Evolutionary conservation across 768 basidiomycete species (phyloP).

Genomic region (Lactarius vividus): DNA sequence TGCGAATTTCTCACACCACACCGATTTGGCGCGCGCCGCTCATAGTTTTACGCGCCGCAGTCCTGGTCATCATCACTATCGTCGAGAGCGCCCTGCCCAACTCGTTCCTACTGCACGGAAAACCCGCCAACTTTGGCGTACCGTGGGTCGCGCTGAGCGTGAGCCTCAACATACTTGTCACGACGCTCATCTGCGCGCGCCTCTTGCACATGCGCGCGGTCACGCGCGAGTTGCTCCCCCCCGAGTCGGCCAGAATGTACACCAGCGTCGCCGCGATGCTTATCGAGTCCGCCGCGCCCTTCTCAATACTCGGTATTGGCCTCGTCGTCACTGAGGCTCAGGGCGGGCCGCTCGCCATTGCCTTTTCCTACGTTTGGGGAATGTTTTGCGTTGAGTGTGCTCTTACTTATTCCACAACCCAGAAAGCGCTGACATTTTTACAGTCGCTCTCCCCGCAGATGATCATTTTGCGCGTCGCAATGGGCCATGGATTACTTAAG

Average conservation of each 20-base stretch:
- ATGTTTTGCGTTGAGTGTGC: conserved; percentile 40
- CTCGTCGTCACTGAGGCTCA: conserved; percentile 41
- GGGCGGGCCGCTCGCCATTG: conserved; percentile 35
- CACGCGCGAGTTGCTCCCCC: conserved; percentile 34
- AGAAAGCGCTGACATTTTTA: neutral
- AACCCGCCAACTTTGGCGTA: conserved; percentile 39
- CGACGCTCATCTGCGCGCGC: conserved; percentile 40
- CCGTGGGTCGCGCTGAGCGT: conserved; percentile 44
- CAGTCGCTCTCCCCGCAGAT: conserved; percentile 38
- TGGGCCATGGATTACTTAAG: conserved; percentile 35
- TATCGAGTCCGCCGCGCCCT: conserved; percentile 43
- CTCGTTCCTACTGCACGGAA: conserved; percentile 42
- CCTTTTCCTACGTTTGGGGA: conserved; percentile 43
- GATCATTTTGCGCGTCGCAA: conserved; percentile 37
- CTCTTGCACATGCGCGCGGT: conserved; percentile 36
- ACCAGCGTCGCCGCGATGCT: conserved; percentile 39
- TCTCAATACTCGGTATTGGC: conserved; percentile 39
- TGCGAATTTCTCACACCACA: conserved; percentile 11
- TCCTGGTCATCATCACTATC: conserved; percentile 42
- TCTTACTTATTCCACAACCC: neutral
- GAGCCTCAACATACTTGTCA: conserved; percentile 43
- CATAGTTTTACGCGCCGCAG: conserved; percentile 29
- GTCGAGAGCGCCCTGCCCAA: conserved; percentile 39
- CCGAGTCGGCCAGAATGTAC: conserved; percentile 37
- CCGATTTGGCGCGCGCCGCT: neutral